Conservation (phyloP, 805 yeast species). For the Lachancea cidri region DNA sequence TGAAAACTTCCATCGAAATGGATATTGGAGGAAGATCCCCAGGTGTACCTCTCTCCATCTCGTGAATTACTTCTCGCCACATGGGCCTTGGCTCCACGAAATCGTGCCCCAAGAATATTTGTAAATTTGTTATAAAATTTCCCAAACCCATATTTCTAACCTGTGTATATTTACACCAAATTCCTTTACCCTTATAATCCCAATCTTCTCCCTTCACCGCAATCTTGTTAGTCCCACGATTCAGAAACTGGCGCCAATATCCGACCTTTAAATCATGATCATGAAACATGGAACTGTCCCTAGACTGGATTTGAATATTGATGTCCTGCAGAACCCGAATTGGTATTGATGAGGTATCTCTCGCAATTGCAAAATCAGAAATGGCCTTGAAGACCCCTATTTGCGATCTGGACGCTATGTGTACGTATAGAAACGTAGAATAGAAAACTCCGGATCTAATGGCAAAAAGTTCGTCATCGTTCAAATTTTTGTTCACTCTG, state of each 20-base stretch:
- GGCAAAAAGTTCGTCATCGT: constrained; percentile 16
- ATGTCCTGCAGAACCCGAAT: constrained; percentile 36
- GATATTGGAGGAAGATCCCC: constrained; percentile 6
- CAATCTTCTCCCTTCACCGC: constrained; percentile 32
- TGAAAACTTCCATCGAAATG: constrained; percentile 8
- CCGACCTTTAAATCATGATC: constrained; percentile 20
- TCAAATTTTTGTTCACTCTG: constrained; percentile 22
- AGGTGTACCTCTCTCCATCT: background rate
- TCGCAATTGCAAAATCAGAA: constrained; percentile 42
- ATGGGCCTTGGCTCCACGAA: constrained; percentile 55
- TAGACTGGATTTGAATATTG: constrained; percentile 15
- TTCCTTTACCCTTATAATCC: constrained; percentile 43
- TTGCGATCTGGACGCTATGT: constrained; percentile 9
- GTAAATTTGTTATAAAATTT: constrained; percentile 42
- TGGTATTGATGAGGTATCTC: constrained; percentile 34
- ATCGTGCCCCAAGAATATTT: constrained; percentile 49
- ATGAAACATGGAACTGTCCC: constrained; percentile 32
- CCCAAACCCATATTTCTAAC: constrained; percentile 31
- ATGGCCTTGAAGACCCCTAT: constrained; percentile 30
- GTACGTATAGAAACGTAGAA: constrained; percentile 29
- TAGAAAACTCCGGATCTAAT: constrained; percentile 15
- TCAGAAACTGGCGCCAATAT: constrained; percentile 2
- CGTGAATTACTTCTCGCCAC: constrained; percentile 40
- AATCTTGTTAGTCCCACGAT: background rate
- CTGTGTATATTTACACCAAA: constrained; percentile 47